Conservation (phyloP, 495 filamentous ascomycete species). For the Lophiostoma macrostomum region DNA sequence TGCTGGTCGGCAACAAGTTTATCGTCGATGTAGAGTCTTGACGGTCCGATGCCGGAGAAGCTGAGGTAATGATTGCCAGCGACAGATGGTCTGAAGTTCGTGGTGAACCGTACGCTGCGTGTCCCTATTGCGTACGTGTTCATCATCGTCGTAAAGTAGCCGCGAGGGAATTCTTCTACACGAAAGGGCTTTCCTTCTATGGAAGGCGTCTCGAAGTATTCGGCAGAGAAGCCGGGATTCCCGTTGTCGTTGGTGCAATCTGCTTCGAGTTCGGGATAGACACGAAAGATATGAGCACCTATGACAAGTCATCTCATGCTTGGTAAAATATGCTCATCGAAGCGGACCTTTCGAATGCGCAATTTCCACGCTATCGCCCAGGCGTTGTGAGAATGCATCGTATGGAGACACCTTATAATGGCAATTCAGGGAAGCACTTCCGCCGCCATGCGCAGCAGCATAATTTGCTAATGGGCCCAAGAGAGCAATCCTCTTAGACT, state of each 20-base stretch:
- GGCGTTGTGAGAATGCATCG: conserved; percentile 56
- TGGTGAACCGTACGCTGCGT: conserved; percentile 46
- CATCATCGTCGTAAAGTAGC: conserved; percentile 1
- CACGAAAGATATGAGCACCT: conserved; percentile 9
- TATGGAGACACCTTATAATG: conserved; percentile 72
- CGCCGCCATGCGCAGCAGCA: conserved; percentile 73
- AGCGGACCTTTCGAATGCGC: conserved; percentile 59
- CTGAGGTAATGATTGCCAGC: conserved; percentile 71
- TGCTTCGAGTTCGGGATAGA: conserved; percentile 5
- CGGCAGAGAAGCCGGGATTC: conserved; percentile 1
- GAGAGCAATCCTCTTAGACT: conserved; percentile 55
- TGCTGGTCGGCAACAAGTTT: conserved; percentile 65
- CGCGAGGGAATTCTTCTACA: background rate
- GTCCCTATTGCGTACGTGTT: background rate
- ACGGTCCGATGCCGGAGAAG: conserved; percentile 72
- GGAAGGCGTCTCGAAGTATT: background rate
- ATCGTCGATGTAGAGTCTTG: conserved; percentile 65
- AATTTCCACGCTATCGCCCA: conserved; percentile 43
- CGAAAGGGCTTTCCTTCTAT: background rate
- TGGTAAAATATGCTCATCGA: conserved; percentile 50
- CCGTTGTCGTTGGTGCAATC: conserved; percentile 17
- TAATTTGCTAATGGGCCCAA: conserved; percentile 78
- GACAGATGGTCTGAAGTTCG: conserved; percentile 58
- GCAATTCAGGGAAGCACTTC: conserved; percentile 69
- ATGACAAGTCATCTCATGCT: conserved; percentile 29